These are phyloP conservation scores for Kazachstania sp. DNA, from an alignment of 1,139 yeast species.

Conservation along the genomic window DNA sequence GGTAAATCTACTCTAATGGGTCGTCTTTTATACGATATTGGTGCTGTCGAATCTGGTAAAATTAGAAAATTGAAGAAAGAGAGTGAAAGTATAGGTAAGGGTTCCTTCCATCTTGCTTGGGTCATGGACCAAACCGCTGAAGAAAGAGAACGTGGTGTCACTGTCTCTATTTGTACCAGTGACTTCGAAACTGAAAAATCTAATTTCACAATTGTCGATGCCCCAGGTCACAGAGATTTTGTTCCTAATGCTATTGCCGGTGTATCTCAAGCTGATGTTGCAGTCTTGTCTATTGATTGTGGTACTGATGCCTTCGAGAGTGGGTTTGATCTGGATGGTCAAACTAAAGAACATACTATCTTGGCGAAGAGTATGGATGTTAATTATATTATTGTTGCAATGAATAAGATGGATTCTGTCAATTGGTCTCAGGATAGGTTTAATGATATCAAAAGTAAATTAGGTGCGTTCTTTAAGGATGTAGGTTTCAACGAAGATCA, in stretches of 20 bases:
- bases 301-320: slow-evolving; percentile 81
- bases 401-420: slow-evolving; percentile 78
- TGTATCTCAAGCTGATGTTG: slow-evolving; percentile 72
- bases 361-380: slow-evolving; percentile 79
- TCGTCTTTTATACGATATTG: slow-evolving; percentile 68
- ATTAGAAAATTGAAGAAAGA: slow-evolving; percentile 73
- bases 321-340: slow-evolving; percentile 82
- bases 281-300: slow-evolving; percentile 50
- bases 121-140: slow-evolving; percentile 91
- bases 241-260: slow-evolving; percentile 99
- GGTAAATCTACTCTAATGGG: slow-evolving; percentile 97
- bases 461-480: slow-evolving; percentile 51
- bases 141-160: slow-evolving; percentile 85
- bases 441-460: slow-evolving; percentile 49
- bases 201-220: slow-evolving; percentile 83
- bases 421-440: slow-evolving; percentile 65
- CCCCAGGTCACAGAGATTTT: slow-evolving; percentile 97
- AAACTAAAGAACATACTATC: slow-evolving; percentile 87
- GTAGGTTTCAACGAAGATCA: slow-evolving; percentile 51
- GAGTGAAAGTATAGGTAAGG: slow-evolving; percentile 75
- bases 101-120: slow-evolving; percentile 96
- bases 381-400: slow-evolving; percentile 62
- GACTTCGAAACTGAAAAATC: slow-evolving; percentile 61
- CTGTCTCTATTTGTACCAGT: slow-evolving; percentile 86
- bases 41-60: slow-evolving; percentile 70